Conservation (phyloP, 805 yeast genomes). For the Scheffersomyces spartinae region DNA sequence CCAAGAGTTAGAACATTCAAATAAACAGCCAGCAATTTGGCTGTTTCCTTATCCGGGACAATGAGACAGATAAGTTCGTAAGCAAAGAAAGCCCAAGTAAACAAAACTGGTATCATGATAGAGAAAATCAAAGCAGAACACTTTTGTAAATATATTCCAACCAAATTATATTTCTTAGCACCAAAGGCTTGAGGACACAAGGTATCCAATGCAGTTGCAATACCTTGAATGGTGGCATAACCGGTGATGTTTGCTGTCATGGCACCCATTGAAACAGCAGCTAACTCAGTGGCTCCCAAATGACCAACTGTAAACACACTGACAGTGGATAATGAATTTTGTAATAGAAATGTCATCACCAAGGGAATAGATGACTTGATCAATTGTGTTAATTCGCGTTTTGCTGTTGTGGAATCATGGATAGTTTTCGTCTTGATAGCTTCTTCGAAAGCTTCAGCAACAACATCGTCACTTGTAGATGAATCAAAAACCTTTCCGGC, state of each 20-base stretch:
- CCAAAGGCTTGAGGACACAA: constrained; percentile 54
- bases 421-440: constrained; percentile 14
- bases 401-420: constrained; percentile 9
- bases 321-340: constrained; percentile 41
- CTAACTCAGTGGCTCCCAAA: constrained; percentile 44
- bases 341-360: constrained; percentile 41
- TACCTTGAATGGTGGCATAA: constrained; percentile 45
- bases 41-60: constrained; percentile 37
- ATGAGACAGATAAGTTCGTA: constrained; percentile 29
- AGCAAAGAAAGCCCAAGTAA: constrained; percentile 33
- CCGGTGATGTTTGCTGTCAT: constrained; percentile 47
- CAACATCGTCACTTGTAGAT: constrained; percentile 13
- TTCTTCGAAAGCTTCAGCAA: constrained; percentile 23
- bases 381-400: constrained; percentile 9
- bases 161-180: constrained; percentile 36
- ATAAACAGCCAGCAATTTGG: constrained; percentile 37
- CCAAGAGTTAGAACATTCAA: constrained; percentile 37
- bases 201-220: constrained; percentile 46
- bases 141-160: constrained; percentile 39
- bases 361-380: constrained; percentile 36
- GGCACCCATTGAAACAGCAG: constrained; percentile 48
- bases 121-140: constrained; percentile 35
- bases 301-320: constrained; percentile 49
- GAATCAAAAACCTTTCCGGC: constrained; percentile 8
- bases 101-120: constrained; percentile 28